These are phyloP conservation scores for Adansonia grandidieri DNA, from an alignment of 441 rosid species.

Conservation along the genomic window DNA sequence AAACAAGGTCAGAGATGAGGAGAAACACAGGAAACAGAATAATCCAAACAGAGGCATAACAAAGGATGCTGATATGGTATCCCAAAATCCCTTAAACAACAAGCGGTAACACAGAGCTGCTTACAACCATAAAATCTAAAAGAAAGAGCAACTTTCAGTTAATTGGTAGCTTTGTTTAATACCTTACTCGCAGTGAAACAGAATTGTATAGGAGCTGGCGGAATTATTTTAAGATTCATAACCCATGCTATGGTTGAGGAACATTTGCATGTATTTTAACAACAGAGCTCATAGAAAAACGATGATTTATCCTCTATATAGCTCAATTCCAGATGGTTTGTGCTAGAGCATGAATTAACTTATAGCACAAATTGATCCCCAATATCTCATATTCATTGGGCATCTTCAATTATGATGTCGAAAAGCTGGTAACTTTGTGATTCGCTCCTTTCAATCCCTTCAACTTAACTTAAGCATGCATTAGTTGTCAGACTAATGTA, in stretches of 20 bases:
- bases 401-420: background rate
- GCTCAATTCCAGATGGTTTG: background rate
- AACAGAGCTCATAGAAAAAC: constrained; percentile 11
- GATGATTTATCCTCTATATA: constrained; percentile 15
- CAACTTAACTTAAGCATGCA: background rate
- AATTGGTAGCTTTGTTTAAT: background rate
- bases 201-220: background rate
- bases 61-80: background rate
- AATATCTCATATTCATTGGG: background rate
- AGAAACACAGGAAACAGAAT: background rate
- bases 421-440: background rate
- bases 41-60: background rate
- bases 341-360: background rate
- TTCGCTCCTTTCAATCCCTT: constrained; percentile 13
- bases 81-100: background rate
- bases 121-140: constrained; percentile 9
- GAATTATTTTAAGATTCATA: constrained; percentile 8
- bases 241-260: constrained; percentile 2
- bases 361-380: constrained; percentile 7
- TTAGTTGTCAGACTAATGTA: background rate
- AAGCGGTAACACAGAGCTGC: background rate
- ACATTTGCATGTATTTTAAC: background rate
- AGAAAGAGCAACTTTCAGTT: background rate
- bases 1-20: background rate
- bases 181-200: background rate